Evolutionary conservation across 495 filamentous ascomycete species (phyloP), one percentile per base, ranked within the genome.

Genomic region (Rostrohypoxylon terebratum): DNA sequence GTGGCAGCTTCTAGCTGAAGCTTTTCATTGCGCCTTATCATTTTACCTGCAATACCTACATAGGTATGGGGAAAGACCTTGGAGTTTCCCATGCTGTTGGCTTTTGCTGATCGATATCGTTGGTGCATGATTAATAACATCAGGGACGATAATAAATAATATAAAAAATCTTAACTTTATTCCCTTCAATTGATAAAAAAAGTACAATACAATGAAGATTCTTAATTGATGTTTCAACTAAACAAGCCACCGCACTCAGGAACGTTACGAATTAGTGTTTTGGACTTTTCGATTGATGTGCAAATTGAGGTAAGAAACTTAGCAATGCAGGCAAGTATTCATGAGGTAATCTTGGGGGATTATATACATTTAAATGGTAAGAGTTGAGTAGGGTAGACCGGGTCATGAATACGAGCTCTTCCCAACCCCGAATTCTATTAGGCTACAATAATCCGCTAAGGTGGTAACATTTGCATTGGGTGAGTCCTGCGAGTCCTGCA

Each of bases 371-470:
- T 58, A 31, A 59, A 58, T 36, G 51, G 28, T 13, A 47, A 21
- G 68, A 67, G 58, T 42, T 63, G 47, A 13, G 53, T 44, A 44
- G 40, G 40, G 40, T 44, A 14, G 14, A 1, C 14, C 13, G 70
- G 64, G 62, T 65, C 40, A 48, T 50, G 51, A 73, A 73, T 73
- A 68, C 70, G 70, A 73, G 70, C 47, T 57, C 18, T 64, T 59
- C 48, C 67, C 64, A 45, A 45, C 20, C 20, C 42, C 42, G 33
- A 20, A 53, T 65, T 64, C 45, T 54, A 48, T 34, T 59, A 63
- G 38, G 50, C 31, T 64, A 58, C 63, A 51, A 64, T 59, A 72
- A 53, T 51, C 58, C 63, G 69, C 63, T 63, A 72, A 71, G 63
- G 25, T 67, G 48, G 48, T 53, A 63, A 51, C 31, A 7, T 42